Conservation (phyloP, 2,329 filamentous ascomycete genomes). For the Trichoderma sp. region DNA sequence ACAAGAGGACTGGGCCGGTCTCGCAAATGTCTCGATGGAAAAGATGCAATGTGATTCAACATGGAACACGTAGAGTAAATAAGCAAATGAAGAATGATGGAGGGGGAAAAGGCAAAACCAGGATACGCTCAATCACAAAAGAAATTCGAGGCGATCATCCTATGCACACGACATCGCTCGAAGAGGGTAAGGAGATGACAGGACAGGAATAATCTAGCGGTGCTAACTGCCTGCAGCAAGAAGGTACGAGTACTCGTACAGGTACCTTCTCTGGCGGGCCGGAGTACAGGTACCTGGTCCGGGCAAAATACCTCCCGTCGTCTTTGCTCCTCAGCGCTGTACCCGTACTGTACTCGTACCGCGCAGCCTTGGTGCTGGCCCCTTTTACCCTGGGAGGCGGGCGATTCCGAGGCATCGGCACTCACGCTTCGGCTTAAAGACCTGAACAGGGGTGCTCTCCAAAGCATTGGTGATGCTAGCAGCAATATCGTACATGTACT, state of each 20-base stretch:
- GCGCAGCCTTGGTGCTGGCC: background rate
- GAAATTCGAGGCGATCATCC: slow-evolving; percentile 9
- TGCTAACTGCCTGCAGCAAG: background rate
- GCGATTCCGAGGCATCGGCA: slow-evolving; percentile 20
- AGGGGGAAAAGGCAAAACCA: background rate
- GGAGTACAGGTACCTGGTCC: background rate
- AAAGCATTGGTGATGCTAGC: background rate
- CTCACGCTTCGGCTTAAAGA: slow-evolving; percentile 8
- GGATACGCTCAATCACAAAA: slow-evolving; percentile 5
- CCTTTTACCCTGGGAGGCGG: slow-evolving; percentile 13
- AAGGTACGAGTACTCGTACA: background rate
- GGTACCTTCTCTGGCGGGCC: background rate
- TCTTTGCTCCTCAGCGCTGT: background rate
- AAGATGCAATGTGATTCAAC: background rate
- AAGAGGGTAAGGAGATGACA: background rate
- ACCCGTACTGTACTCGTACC: background rate
- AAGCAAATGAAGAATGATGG: slow-evolving; percentile 1
- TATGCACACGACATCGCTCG: slow-evolving; percentile 7
- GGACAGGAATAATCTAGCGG: background rate
- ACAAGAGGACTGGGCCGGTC: background rate
- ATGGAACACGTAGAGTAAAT: slow-evolving; percentile 9
- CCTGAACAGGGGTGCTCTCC: slow-evolving; percentile 9
- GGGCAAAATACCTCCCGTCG: background rate
- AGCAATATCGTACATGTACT: background rate
- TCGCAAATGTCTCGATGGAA: background rate